A percentile compares a stretch with the other conserved stretches of the same genome.
These are phyloP conservation scores for Carex kokanica DNA, from an alignment of 176 grass and related monocot genomes.

Conservation along the genomic window DNA sequence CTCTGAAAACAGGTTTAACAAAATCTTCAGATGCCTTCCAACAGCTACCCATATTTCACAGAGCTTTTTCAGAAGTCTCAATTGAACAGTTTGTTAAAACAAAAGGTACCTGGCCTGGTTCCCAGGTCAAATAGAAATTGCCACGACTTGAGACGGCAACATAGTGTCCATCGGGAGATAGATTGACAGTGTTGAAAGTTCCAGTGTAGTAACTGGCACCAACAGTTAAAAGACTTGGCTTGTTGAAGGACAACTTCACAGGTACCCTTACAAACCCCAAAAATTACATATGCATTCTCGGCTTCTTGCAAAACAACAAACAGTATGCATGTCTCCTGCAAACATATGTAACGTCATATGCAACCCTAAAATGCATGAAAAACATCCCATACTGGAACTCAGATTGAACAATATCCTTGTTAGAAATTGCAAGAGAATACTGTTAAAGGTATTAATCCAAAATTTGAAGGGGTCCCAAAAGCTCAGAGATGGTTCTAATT, in stretches of 20 bases:
- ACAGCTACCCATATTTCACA: background rate
- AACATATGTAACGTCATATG: background rate
- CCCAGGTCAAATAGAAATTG: conserved; percentile 97
- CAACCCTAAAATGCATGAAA: background rate
- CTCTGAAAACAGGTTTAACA: background rate
- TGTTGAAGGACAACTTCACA: background rate
- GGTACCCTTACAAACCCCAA: background rate
- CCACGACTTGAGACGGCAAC: conserved; percentile 91
- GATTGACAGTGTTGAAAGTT: conserved; percentile 87
- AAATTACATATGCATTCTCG: background rate
- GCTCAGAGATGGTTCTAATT: background rate
- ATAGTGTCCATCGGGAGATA: conserved; percentile 80
- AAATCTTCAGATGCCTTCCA: background rate
- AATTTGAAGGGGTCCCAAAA: background rate
- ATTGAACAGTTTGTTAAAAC: background rate
- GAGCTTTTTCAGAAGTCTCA: too few species aligned
- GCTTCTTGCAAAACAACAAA: background rate
- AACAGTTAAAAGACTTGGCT: background rate
- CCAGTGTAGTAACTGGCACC: conserved; percentile 97
- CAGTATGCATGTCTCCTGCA: background rate
- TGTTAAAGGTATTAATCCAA: background rate
- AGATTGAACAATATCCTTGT: background rate
- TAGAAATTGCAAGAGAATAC: background rate
- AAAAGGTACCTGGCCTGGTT: conserved; percentile 70
- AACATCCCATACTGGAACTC: background rate